Evolutionary conservation across 78 protist species (phyloP).

Genomic region (Salpingoeca rosetta): DNA sequence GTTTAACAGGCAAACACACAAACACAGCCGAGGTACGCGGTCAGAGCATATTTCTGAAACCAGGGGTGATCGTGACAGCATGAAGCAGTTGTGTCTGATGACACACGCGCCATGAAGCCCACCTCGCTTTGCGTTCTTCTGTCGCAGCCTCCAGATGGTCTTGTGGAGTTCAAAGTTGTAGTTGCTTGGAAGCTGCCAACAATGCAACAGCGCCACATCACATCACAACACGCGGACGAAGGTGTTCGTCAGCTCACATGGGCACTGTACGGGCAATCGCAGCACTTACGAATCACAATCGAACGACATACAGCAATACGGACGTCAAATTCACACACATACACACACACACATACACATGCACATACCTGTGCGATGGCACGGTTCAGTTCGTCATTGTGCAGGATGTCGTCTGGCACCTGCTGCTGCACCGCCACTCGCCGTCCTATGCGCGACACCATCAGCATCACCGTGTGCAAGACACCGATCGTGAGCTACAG

Average conservation of each 20-base stretch:
- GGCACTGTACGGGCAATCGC: too few species aligned
- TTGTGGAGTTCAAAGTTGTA: constrained; percentile 92
- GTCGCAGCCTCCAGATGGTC: constrained; percentile 73
- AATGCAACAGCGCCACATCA: neutral
- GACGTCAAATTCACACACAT: neutral
- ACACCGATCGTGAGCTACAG: too few species aligned
- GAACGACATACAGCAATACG: neutral
- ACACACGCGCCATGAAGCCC: neutral
- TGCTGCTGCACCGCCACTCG: constrained; percentile 9
- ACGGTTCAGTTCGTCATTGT: constrained; percentile 25
- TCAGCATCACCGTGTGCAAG: too few species aligned
- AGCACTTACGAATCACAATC: too few species aligned
- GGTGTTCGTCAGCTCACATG: neutral
- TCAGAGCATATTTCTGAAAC: neutral
- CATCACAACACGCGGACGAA: neutral
- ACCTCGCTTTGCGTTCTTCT: constrained; percentile 32
- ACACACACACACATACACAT: neutral
- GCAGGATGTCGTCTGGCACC: constrained; percentile 40
- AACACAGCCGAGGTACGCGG: neutral
- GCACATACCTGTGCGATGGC: neutral
- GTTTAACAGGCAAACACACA: neutral
- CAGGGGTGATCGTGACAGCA: too few species aligned
- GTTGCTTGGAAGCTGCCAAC: constrained; percentile 65
- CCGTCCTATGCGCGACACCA: too few species aligned
- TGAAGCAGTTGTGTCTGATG: too few species aligned